Evolutionary conservation across 208 protist genomes (phyloP), one percentile per base, ranked within the genome.

Genomic region (Endotrypanum monterogeii): DNA sequence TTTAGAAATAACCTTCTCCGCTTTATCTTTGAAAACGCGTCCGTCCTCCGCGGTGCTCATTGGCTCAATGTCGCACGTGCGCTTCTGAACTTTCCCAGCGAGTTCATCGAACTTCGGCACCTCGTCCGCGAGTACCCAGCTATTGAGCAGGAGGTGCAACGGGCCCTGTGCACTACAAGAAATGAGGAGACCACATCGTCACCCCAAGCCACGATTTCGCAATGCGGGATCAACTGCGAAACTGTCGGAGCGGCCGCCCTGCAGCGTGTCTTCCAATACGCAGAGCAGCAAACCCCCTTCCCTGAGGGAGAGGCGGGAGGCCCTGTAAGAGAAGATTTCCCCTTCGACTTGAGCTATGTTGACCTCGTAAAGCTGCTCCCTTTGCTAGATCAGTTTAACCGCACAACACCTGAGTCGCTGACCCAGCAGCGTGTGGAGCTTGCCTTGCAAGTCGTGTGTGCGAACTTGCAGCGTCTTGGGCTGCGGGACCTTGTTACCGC

Each of bases 31-130:
- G 74, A 83, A 16, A 84, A 97, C 72, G 80, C 65, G n/a, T n/a
- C 82, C 16, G 66, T 83, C 14, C 79, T 97, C 57, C 91, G 89
- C 41, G 90, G 90, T 0, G 91, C 81, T 0, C 90, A 97, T 66
- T 96, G 91, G 90, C 79, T 94, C 32, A 95, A 95, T 74, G 78
- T 93, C 20, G 82, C 83, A 1, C 87, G 93, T 2, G 90, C 93
- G 16, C 83, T 96, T 50, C 72, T 90, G 46, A 79, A 93, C 79
- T 97, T 97, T 60, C 90, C 93, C 0, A 37, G 28, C 11, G 86
- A 92, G 65, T 60, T 84, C 35, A 70, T 35, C 48, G 73, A 74
- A 8, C 69, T 85, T 23, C 63, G 65, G 2, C 52, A 62, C 14
- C 51, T 85, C 3, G 54, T 16, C 20, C 39, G 28, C 1, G 41